A percentile compares a stretch with the other conserved stretches of the same genome.
Conservation (phyloP, 805 yeast species). For the Saccharomyces paradoxus region DNA sequence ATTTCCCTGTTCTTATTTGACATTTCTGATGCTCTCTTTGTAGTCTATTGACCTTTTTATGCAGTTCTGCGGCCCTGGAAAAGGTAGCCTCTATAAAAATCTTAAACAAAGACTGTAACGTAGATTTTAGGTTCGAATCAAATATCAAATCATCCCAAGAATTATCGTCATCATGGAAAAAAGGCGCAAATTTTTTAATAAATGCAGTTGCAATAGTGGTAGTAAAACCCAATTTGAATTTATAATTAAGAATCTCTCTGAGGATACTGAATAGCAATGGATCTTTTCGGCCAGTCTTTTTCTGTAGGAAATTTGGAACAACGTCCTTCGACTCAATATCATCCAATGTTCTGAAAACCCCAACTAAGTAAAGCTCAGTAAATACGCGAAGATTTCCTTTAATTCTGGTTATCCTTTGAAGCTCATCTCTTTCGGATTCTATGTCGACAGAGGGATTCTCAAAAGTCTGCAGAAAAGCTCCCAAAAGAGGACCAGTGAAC, state of each 20-base stretch:
- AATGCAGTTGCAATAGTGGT: constrained; percentile 40
- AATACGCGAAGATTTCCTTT: constrained; percentile 43
- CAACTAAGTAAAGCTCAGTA: constrained; percentile 51
- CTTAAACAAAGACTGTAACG: constrained; percentile 33
- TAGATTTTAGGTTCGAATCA: constrained; percentile 20
- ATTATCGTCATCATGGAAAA: constrained; percentile 28
- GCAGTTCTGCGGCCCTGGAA: constrained; percentile 30
- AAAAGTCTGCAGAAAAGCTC: constrained; percentile 37
- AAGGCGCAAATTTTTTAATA: constrained; percentile 38
- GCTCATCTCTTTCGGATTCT: constrained; percentile 37
- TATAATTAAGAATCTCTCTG: constrained; percentile 38
- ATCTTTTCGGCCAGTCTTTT: constrained; percentile 29
- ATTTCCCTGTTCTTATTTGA: constrained; percentile 59
- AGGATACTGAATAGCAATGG: constrained; percentile 38
- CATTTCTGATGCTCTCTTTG: constrained; percentile 41
- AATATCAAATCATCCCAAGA: constrained; percentile 21
- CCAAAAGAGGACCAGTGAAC: constrained; percentile 45
- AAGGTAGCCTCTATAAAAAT: constrained; percentile 39
- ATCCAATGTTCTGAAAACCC: constrained; percentile 41
- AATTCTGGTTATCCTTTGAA: constrained; percentile 34
- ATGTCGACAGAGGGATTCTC: constrained; percentile 25
- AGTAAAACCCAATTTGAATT: constrained; percentile 30
- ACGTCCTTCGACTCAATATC: constrained; percentile 34
- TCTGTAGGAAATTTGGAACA: constrained; percentile 38
- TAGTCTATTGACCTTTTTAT: constrained; percentile 31